Evolutionary conservation across 257 asterid genomes (phyloP).

Genomic region (Solanum ahanhuiri): DNA sequence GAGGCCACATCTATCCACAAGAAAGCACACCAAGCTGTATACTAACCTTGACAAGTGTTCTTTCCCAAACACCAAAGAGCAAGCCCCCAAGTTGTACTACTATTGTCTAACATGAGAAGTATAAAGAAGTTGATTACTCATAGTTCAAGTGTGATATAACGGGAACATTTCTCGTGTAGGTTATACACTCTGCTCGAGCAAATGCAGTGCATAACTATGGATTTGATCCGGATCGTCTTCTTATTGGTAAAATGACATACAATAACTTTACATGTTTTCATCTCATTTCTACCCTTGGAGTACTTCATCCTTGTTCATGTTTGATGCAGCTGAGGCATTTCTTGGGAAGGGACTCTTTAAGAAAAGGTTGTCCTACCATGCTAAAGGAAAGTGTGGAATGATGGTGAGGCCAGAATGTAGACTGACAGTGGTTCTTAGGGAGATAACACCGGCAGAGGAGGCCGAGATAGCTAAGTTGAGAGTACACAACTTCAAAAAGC

Average conservation of each 20-base stretch:
- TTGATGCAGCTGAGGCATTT: conserved; percentile 76
- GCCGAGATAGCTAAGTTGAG: conserved; percentile 80
- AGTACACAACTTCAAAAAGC: conserved; percentile 69
- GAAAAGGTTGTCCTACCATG: conserved; percentile 72
- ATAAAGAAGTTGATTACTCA: neutral
- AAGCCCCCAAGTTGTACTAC: neutral
- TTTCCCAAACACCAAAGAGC: neutral
- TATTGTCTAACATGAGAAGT: neutral
- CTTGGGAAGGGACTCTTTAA: conserved; percentile 71
- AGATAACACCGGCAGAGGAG: conserved; percentile 83
- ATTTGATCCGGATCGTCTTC: conserved; percentile 67
- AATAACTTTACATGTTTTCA: neutral
- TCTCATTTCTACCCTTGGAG: neutral
- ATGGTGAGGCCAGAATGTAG: conserved; percentile 70
- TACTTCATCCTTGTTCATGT: neutral
- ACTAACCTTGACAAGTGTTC: neutral
- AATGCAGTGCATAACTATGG: conserved; percentile 83
- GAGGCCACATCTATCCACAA: neutral
- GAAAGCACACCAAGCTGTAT: neutral
- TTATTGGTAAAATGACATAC: conserved; percentile 48
- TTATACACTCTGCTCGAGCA: conserved; percentile 89
- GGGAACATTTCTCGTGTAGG: conserved; percentile 29
- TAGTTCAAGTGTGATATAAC: neutral
- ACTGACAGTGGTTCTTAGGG: conserved; percentile 76
- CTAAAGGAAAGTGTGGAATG: conserved; percentile 56